Evolutionary conservation across 192 early-diverging fungal genomes (phyloP), one percentile per base, ranked within the genome.

Genomic region (Entomortierella beljakovae): DNA sequence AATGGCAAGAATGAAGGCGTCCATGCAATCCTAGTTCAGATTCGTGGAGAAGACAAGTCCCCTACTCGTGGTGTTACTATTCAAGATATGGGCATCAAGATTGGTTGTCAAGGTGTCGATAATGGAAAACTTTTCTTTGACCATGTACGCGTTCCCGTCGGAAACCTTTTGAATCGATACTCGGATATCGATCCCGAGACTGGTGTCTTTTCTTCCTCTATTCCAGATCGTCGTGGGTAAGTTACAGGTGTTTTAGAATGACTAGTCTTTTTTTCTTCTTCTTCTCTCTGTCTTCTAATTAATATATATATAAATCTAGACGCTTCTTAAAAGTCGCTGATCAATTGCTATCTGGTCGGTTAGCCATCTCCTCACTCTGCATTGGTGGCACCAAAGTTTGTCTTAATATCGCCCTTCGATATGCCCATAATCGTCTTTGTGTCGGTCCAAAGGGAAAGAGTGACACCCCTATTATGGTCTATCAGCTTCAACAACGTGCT

Each of bases 321-420:
- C 88, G 92, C 32, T 94, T 94, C 81, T 70, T 94, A 16, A 90
- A 84, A 51, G 92, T 94, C 11, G 92, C 92, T 20, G 90, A 94
- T 80, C 92, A 92, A 57, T 68, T 94, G 29, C 72, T 94, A 25
- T 88, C 90, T 11, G 92, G 92, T 16, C 83, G 90, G 57, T 72
- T 92, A 32, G 91, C 89, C 15, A 92, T 93, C 59, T 88, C 90
- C 3, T 80, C 90, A 35, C 85, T 92, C 74, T 87, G 83, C 68
- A 61, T 89, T 35, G 91, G 90, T 35, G 89, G 90, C 23, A 86
- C 89, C 75, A 94, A 94, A 80, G 83, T 80, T 49, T 84, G 75
- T 50, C 60, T 89, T 50, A 62, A 71, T 33, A 90, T 91, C 70
- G 92, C 92, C 22, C 90, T 94, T 80, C 85, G 89, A 13, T 94